These are phyloP conservation scores for Pythium phragmiticola DNA, from an alignment of 352 stramenopile genomes.

Conservation along the genomic window DNA sequence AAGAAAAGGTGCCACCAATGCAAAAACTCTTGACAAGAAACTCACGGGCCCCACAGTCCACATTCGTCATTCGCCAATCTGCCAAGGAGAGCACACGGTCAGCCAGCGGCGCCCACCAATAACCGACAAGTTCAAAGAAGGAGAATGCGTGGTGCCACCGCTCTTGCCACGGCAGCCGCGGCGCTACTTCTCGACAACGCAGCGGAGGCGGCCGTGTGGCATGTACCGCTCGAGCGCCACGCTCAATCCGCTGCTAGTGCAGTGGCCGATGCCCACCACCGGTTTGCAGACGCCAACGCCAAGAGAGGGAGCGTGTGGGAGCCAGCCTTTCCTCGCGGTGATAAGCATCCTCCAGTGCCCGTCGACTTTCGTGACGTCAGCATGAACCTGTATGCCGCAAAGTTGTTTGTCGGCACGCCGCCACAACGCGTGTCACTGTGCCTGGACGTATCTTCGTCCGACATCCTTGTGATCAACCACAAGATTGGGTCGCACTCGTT, in stretches of 20 bases:
- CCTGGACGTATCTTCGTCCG: slow-evolving; percentile 3
- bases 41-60: too few species aligned
- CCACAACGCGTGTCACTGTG: slow-evolving; percentile 6
- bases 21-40: too few species aligned
- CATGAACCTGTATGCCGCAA: background rate
- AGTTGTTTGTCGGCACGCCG: slow-evolving; percentile 13
- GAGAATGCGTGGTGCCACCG: background rate
- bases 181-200: too few species aligned
- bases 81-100: too few species aligned
- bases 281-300: background rate
- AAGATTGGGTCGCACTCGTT: slow-evolving; percentile 1
- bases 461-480: slow-evolving; percentile 16
- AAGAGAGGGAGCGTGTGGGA: slow-evolving; percentile 6
- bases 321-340: background rate
- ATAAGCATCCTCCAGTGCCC: background rate
- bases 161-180: background rate
- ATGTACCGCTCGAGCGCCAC: slow-evolving; percentile 9
- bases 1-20: too few species aligned
- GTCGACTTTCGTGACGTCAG: slow-evolving; percentile 8
- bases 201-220: slow-evolving; percentile 5
- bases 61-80: too few species aligned
- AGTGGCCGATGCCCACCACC: background rate
- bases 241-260: too few species aligned
- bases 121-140: too few species aligned
- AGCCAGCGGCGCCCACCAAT: too few species aligned